A percentile compares a stretch with the other conserved stretches of the same genome.
phyloP scores from a whole-genome alignment of 2,329 filamentous ascomycete species.

The Fusarium sp. region DNA sequence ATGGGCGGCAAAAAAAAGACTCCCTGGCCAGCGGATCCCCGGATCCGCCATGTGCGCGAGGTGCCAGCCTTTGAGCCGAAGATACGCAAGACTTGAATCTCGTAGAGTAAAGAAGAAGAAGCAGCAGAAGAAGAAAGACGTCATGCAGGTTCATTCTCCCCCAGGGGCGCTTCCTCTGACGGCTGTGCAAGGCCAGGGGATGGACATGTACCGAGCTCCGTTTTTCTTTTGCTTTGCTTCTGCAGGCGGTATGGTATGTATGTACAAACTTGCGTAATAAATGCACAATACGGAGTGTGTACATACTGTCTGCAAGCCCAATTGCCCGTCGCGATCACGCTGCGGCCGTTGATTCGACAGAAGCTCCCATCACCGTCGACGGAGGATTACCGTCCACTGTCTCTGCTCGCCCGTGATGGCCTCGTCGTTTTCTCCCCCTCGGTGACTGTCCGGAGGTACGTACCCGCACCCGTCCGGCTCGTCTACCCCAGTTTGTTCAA shows the following conservation, averaged over 20 bases:
- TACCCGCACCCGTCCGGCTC: constrained; percentile 10
- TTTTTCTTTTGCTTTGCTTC: neutral
- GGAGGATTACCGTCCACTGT: neutral
- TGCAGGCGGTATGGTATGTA: neutral
- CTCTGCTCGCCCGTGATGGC: neutral
- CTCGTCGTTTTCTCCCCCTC: constrained; percentile 23
- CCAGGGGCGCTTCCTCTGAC: neutral
- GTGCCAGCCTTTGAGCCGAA: constrained; percentile 40
- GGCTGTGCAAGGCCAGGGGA: constrained; percentile 1
- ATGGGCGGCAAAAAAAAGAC: constrained; percentile 48
- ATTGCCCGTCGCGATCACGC: constrained; percentile 29
- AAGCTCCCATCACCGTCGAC: neutral
- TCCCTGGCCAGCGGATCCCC: neutral
- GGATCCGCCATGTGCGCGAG: neutral
- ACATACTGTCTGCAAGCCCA: neutral
- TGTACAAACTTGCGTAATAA: neutral
- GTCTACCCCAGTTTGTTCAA: constrained; percentile 6
- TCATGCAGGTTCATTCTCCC: constrained; percentile 21
- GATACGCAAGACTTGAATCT: neutral
- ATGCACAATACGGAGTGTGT: neutral
- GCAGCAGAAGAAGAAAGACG: constrained; percentile 11
- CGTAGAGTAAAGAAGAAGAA: neutral
- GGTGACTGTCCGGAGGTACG: constrained; percentile 44
- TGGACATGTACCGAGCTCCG: constrained; percentile 5
- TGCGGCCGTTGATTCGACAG: constrained; percentile 18